A percentile compares a stretch with the other conserved stretches of the same genome.
phyloP scores from a whole-genome alignment of 2,329 filamentous ascomycete species.

The Sphaerulina musiva region DNA sequence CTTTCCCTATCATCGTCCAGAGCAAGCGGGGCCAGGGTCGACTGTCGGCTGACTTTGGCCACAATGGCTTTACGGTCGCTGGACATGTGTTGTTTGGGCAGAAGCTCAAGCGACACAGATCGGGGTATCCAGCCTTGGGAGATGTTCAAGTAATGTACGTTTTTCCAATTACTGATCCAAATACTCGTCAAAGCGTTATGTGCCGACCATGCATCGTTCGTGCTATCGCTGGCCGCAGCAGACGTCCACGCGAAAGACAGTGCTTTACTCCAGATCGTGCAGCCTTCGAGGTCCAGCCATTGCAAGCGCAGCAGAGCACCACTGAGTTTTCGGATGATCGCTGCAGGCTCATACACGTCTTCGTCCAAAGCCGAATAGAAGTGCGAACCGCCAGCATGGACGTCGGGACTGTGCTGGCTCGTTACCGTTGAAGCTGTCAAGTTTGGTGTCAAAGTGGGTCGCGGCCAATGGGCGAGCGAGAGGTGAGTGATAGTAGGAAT shows the following conservation, averaged over 20 bases:
- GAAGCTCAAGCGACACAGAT: conserved; percentile 17
- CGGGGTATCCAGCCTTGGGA: conserved; percentile 42
- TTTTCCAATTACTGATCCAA: conserved; percentile 41
- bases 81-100: conserved; percentile 28
- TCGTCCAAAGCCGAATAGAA: conserved; percentile 49
- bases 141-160: conserved; percentile 38
- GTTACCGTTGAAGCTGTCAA: conserved; percentile 42
- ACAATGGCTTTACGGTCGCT: conserved; percentile 5
- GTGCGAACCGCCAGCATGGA: conserved; percentile 47
- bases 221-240: background rate
- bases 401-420: conserved; percentile 36
- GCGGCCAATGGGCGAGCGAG: conserved; percentile 57
- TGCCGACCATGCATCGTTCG: conserved; percentile 10
- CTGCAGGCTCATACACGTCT: conserved; percentile 51
- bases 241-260: conserved; percentile 29
- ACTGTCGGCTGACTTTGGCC: conserved; percentile 2
- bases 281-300: conserved; percentile 59
- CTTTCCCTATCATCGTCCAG: background rate
- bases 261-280: conserved; percentile 49
- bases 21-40: background rate
- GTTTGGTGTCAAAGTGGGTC: conserved; percentile 52
- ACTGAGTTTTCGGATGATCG: conserved; percentile 51
- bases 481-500: conserved; percentile 55
- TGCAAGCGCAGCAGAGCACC: conserved; percentile 51
- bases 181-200: conserved; percentile 28